Percentiles rank a stretch among this genome's conserved stretches.
Conservation (phyloP, 192 early-diverging fungal species). For the Rhizophagus prolifer region DNA sequence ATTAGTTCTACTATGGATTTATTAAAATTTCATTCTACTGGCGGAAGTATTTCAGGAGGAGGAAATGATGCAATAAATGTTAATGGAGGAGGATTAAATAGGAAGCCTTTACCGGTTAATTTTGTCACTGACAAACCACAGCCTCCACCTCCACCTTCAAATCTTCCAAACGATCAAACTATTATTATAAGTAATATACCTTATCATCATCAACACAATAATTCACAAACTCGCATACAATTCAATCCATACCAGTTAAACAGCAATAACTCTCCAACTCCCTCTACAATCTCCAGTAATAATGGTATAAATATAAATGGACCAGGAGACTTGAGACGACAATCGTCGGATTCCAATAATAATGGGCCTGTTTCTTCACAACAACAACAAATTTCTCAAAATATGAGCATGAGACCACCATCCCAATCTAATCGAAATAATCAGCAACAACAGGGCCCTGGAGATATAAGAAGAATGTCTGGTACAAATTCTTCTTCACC, state of each 20-base stretch:
- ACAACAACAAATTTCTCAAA: conserved; percentile 11
- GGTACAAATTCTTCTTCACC: neutral
- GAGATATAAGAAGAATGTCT: conserved; percentile 5
- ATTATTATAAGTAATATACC: neutral
- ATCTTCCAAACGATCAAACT: neutral
- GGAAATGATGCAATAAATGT: neutral
- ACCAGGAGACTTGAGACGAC: conserved; percentile 14
- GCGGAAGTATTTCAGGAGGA: too few relatives aligned
- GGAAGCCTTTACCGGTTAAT: neutral
- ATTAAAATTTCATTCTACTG: neutral
- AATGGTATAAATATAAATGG: neutral
- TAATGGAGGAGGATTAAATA: neutral
- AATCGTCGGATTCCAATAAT: neutral
- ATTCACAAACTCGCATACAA: neutral
- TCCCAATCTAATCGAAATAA: neutral
- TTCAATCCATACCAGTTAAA: neutral
- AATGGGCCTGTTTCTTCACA: conserved; percentile 18
- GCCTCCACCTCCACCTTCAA: conserved; percentile 1
- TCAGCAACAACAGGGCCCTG: conserved; percentile 10
- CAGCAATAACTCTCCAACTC: neutral
- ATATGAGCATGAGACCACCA: neutral
- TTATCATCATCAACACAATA: neutral
- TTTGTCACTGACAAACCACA: conserved; percentile 10
- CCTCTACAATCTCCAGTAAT: neutral
- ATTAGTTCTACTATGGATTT: too few relatives aligned